A percentile compares a stretch with the other conserved stretches of the same genome.
These are phyloP conservation scores for Aspergillus clavatus DNA, from an alignment of 2,329 filamentous ascomycete genomes.

Conservation along the genomic window DNA sequence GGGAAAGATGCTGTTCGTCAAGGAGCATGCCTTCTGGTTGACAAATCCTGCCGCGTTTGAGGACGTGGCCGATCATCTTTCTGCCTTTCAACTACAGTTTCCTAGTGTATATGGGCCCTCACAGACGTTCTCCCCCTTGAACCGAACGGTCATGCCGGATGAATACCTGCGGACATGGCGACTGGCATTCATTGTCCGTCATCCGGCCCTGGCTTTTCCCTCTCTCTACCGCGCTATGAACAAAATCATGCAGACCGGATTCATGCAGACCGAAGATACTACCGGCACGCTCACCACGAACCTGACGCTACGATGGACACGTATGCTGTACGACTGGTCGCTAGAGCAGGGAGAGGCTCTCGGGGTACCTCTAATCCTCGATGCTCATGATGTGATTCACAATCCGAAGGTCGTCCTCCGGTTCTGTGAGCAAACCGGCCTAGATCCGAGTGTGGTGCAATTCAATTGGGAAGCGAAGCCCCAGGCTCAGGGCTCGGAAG, in stretches of 20 bases:
- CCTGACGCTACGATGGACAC: constrained; percentile 29
- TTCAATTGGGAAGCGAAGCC: constrained; percentile 28
- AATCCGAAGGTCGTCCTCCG: constrained; percentile 25
- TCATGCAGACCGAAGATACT: constrained; percentile 14
- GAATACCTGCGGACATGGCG: constrained; percentile 31
- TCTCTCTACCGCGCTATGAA: constrained; percentile 33
- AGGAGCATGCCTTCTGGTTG: constrained; percentile 34
- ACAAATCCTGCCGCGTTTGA: constrained; percentile 18
- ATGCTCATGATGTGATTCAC: constrained; percentile 39
- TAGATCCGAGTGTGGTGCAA: constrained; percentile 28
- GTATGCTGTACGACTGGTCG: constrained; percentile 35
- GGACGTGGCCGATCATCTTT: constrained; percentile 4
- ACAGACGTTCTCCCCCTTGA: constrained; percentile 22
- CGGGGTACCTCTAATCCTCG: constrained; percentile 28
- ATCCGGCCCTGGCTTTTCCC: constrained; percentile 38
- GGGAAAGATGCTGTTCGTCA: constrained; percentile 30
- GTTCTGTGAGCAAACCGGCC: constrained; percentile 26
- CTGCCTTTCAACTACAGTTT: constrained; percentile 14
- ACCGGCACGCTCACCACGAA: constrained; percentile 14
- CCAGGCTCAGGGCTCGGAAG: constrained; percentile 6
- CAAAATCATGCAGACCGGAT: constrained; percentile 13
- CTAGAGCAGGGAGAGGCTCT: constrained; percentile 17
- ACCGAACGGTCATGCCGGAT: constrained; percentile 34
- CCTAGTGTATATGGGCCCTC: constrained; percentile 12
- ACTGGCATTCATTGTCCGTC: constrained; percentile 36